Evolutionary conservation across 2,329 filamentous ascomycete genomes (phyloP).

Genomic region (Alternaria alternata): DNA sequence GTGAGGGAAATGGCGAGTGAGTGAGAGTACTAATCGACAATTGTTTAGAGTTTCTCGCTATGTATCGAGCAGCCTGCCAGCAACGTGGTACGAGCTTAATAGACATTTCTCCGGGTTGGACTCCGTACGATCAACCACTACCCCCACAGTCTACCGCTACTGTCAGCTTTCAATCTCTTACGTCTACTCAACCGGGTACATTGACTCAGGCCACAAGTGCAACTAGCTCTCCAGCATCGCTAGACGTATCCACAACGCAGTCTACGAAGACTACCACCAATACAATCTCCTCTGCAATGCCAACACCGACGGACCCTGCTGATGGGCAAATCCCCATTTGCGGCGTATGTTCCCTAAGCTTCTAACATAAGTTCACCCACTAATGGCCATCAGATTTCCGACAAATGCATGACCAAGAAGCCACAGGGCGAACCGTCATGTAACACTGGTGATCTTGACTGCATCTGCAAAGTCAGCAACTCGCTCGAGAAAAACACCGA

Average conservation of each 20-base stretch:
- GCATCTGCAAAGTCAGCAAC: conserved; percentile 27
- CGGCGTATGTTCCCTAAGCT: not conserved
- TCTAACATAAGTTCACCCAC: not conserved
- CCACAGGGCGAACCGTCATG: conserved; percentile 11
- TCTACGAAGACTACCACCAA: not conserved
- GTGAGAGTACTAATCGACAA: conserved; percentile 5
- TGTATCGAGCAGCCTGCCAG: conserved; percentile 9
- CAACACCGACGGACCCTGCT: not conserved
- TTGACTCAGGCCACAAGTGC: not conserved
- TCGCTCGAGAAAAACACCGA: conserved; percentile 19
- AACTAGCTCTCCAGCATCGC: not conserved
- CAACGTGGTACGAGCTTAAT: not conserved
- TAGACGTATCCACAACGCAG: not conserved
- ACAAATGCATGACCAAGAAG: conserved; percentile 17
- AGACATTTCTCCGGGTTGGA: conserved; percentile 15
- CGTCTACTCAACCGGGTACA: not conserved
- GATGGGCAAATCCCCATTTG: conserved; percentile 18
- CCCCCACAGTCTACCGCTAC: not conserved
- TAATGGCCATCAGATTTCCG: conserved; percentile 12
- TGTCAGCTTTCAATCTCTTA: not conserved
- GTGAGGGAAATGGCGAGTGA: not conserved
- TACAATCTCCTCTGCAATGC: not conserved
- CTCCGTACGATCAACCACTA: conserved; percentile 2
- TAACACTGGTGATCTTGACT: conserved; percentile 16
- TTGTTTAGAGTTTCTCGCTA: conserved; percentile 11